phyloP scores from a whole-genome alignment of 345 rosid genomes.

The Dovyalis caffra region DNA sequence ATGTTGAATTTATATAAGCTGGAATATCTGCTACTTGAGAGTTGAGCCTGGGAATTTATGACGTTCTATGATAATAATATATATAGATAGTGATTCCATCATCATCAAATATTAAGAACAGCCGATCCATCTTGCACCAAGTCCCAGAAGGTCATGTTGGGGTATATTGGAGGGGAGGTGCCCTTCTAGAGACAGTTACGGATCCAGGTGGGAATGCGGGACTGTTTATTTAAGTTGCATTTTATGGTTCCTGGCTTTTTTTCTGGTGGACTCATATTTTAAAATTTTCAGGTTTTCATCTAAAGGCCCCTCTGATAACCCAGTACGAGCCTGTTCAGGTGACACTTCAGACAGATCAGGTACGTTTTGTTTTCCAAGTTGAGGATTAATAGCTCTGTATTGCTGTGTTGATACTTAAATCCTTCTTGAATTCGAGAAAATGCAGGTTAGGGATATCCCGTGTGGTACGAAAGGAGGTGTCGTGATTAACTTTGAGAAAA shows the following conservation, averaged over 20 bases:
- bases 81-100: conserved; percentile 56
- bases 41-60: conserved; percentile 3
- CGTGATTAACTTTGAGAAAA: conserved; percentile 90
- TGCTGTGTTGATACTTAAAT: conserved; percentile 1
- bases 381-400: conserved; percentile 12
- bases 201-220: conserved; percentile 52
- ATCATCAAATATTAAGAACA: conserved; percentile 24
- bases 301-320: conserved; percentile 77
- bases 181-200: conserved; percentile 59
- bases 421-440: not conserved
- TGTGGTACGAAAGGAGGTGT: conserved; percentile 98
- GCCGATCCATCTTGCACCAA: conserved; percentile 67
- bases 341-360: conserved; percentile 90
- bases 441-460: conserved; percentile 85
- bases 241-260: not conserved
- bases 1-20: not conserved
- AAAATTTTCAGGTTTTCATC: conserved; percentile 60
- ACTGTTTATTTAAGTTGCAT: conserved; percentile 3
- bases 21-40: not conserved
- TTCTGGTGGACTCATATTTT: not conserved
- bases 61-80: not conserved
- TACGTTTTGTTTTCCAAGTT: conserved; percentile 21
- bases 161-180: conserved; percentile 96
- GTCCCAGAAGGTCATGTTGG: conserved; percentile 97
- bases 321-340: conserved; percentile 92